Percentiles rank a stretch among this genome's conserved stretches.
Conservation (phyloP, 768 basidiomycete genomes). For the Lyophyllum shimeji region DNA sequence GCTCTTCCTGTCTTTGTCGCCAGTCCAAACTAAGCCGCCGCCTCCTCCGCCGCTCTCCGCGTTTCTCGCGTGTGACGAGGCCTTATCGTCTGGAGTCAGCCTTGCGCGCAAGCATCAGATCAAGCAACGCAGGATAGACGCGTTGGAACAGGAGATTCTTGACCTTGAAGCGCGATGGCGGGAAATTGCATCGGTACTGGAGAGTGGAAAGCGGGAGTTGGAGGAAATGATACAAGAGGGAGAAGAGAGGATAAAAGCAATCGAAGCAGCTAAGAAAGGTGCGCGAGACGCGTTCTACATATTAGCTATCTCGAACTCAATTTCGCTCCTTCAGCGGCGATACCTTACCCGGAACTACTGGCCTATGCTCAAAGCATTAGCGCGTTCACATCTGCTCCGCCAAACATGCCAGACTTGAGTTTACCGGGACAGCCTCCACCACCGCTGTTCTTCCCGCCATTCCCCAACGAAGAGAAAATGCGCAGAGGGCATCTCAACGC, state of each 20-base stretch:
- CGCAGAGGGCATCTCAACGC: constrained; percentile 77
- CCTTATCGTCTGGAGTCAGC: constrained; percentile 64
- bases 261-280: constrained; percentile 75
- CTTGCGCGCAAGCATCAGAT: constrained; percentile 71
- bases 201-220: constrained; percentile 64
- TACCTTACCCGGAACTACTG: constrained; percentile 81
- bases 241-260: constrained; percentile 67
- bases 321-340: constrained; percentile 50
- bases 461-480: constrained; percentile 92
- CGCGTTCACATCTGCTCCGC: constrained; percentile 85
- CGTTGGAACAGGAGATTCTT: constrained; percentile 68
- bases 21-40: constrained; percentile 60
- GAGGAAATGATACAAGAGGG: constrained; percentile 73
- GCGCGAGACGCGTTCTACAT: constrained; percentile 14
- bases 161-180: constrained; percentile 68
- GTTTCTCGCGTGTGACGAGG: constrained; percentile 62
- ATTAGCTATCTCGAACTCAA: not conserved
- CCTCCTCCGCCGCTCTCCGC: constrained; percentile 58
- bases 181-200: constrained; percentile 63
- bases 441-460: constrained; percentile 85
- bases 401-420: constrained; percentile 77
- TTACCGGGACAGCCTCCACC: constrained; percentile 73
- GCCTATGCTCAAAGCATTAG: constrained; percentile 84
- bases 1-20: constrained; percentile 73
- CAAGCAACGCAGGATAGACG: constrained; percentile 73